A percentile compares a stretch with the other conserved stretches of the same genome.
These are phyloP conservation scores for Didymella arachidicola DNA, from an alignment of 2,329 filamentous ascomycete genomes.

Conservation along the genomic window DNA sequence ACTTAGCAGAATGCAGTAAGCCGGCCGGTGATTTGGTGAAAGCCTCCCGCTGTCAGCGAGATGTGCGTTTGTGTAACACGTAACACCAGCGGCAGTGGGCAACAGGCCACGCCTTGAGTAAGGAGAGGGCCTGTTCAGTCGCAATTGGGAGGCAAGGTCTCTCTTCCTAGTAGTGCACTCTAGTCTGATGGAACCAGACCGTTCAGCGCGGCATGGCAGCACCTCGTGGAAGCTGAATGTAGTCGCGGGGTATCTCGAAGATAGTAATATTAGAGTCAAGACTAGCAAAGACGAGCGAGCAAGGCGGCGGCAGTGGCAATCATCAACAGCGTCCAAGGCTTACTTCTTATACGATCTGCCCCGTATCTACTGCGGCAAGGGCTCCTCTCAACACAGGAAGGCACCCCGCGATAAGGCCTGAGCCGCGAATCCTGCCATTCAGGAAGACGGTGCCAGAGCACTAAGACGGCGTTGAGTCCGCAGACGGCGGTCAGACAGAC, in stretches of 20 bases:
- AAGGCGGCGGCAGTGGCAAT: background rate
- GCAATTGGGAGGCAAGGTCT: background rate
- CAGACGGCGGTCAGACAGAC: conserved; percentile 13
- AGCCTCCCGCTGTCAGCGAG: conserved; percentile 13
- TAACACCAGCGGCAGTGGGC: conserved; percentile 2
- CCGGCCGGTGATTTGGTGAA: conserved; percentile 14
- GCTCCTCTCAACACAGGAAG: conserved; percentile 20
- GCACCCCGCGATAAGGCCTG: conserved; percentile 22
- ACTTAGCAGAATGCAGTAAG: conserved; percentile 16
- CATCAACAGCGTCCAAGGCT: conserved; percentile 3
- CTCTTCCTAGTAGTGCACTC: background rate
- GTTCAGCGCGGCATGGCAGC: too few relatives aligned
- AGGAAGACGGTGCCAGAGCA: conserved; percentile 10
- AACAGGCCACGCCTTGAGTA: background rate
- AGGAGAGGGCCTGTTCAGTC: background rate
- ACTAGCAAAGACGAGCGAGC: background rate
- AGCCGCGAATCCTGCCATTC: conserved; percentile 16
- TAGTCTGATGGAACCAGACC: background rate
- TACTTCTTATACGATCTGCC: conserved; percentile 15
- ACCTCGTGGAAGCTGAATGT: background rate
- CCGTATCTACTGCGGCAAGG: conserved; percentile 20
- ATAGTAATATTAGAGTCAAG: background rate
- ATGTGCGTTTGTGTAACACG: conserved; percentile 9
- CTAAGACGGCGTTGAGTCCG: conserved; percentile 16
- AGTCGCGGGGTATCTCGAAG: background rate